Conservation (phyloP, 352 stramenopile species). For the Phytopythium kandeliae region DNA sequence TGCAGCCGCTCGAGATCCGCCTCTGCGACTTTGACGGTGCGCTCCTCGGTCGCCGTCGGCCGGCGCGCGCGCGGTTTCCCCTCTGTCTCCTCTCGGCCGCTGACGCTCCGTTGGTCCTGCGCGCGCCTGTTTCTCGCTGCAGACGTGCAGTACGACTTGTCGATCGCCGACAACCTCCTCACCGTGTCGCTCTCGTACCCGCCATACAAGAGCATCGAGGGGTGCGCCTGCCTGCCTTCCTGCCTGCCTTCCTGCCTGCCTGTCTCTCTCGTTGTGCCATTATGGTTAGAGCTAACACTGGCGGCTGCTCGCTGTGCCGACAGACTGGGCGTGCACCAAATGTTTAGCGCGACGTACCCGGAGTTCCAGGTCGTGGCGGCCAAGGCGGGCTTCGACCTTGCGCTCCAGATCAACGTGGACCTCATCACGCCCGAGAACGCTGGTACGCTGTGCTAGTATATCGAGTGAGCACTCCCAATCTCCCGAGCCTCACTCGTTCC, state of each 20-base stretch:
- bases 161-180: constrained; percentile 58
- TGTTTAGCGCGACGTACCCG: constrained; percentile 68
- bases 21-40: constrained; percentile 84
- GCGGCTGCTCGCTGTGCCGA: not conserved
- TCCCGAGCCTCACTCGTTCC: too few relatives aligned
- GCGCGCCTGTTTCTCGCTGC: not conserved
- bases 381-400: constrained; percentile 78
- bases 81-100: too few relatives aligned
- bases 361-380: constrained; percentile 63
- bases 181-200: constrained; percentile 76
- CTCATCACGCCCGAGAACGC: constrained; percentile 63
- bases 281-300: too few relatives aligned
- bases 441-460: constrained; percentile 19
- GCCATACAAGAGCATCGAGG: constrained; percentile 63
- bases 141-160: constrained; percentile 85
- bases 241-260: too few relatives aligned
- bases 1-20: constrained; percentile 70
- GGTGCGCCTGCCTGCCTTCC: constrained; percentile 17
- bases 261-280: too few relatives aligned
- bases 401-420: constrained; percentile 73
- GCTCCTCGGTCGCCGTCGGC: constrained; percentile 3
- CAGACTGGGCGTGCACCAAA: constrained; percentile 61
- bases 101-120: too few relatives aligned
- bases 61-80: too few relatives aligned
- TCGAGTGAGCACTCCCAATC: not conserved